Conservation (phyloP, 2,329 filamentous ascomycete species). For the Plenodomus lindquistii region DNA sequence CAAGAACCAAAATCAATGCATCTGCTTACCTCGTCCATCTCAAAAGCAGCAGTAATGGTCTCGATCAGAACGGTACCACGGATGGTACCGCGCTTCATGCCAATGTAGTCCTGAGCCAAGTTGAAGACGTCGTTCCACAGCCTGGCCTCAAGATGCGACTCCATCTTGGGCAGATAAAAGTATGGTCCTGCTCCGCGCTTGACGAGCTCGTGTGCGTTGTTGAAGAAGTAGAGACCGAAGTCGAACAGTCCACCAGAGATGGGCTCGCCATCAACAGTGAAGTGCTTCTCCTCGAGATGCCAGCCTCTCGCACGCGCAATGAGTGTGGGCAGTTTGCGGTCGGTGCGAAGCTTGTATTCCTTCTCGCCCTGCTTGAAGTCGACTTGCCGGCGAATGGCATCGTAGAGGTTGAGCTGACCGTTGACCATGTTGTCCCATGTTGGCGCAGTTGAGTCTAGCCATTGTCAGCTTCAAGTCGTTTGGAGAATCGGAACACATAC, state of each 20-base stretch:
- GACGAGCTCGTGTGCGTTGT: conserved; percentile 90
- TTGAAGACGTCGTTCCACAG: conserved; percentile 99
- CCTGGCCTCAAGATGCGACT: conserved; percentile 93
- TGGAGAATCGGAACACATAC: conserved; percentile 52
- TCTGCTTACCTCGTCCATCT: conserved; percentile 82
- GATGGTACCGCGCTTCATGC: conserved; percentile 87
- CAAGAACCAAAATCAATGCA: not conserved
- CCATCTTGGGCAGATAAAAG: conserved; percentile 98
- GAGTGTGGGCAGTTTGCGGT: conserved; percentile 82
- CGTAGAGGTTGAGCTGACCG: conserved; percentile 96
- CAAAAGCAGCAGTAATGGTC: conserved; percentile 95
- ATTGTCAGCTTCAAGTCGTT: conserved; percentile 10
- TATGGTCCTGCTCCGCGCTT: conserved; percentile 86
- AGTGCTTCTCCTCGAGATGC: conserved; percentile 98
- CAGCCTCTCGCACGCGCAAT: conserved; percentile 95
- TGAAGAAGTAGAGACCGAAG: conserved; percentile 98
- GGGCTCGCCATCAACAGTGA: conserved; percentile 92
- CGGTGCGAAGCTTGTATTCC: conserved; percentile 95
- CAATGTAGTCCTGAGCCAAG: conserved; percentile 88
- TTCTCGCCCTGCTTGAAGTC: conserved; percentile 96
- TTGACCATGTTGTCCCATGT: conserved; percentile 99
- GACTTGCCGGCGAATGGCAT: conserved; percentile 88
- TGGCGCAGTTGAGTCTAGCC: conserved; percentile 83
- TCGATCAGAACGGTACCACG: conserved; percentile 95
- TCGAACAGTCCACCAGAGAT: conserved; percentile 93